phyloP scores from a whole-genome alignment of 1,139 yeast genomes.

The Geotrichum cucujoidarum region DNA sequence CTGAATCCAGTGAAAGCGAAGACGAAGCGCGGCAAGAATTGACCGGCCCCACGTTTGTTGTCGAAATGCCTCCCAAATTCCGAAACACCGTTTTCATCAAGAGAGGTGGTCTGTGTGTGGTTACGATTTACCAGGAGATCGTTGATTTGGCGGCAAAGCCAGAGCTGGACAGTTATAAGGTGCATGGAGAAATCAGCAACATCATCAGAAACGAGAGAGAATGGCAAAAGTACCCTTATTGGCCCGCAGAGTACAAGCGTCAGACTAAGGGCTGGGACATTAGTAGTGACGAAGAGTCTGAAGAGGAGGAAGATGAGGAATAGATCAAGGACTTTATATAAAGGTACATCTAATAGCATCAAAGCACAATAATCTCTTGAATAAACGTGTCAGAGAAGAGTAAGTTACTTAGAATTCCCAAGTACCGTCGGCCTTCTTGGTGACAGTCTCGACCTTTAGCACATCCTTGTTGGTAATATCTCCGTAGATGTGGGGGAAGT shows the following conservation, averaged over 20 bases:
- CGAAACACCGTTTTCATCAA: conserved; percentile 38
- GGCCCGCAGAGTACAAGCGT: conserved; percentile 36
- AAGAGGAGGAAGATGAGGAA: conserved; percentile 15
- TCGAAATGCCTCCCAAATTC: conserved; percentile 37
- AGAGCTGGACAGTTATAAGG: conserved; percentile 12
- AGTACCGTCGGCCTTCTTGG: conserved; percentile 15
- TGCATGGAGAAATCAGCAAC: conserved; percentile 37
- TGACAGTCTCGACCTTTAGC: conserved; percentile 23
- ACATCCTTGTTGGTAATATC: conserved; percentile 30
- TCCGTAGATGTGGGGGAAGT: conserved; percentile 33
- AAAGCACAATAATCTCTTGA: too few species aligned
- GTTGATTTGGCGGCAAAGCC: background rate
- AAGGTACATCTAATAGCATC: background rate
- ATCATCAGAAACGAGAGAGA: conserved; percentile 35
- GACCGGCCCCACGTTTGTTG: conserved; percentile 20
- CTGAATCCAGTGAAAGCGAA: conserved; percentile 4
- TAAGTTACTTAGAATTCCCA: conserved; percentile 8
- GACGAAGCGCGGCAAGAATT: background rate
- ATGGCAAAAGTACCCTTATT: conserved; percentile 38
- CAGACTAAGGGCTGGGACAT: conserved; percentile 26
- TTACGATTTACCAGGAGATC: conserved; percentile 28
- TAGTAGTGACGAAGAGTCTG: conserved; percentile 27
- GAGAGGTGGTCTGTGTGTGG: conserved; percentile 38
- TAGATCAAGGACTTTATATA: background rate
- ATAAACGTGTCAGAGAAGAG: too few species aligned